These are phyloP conservation scores for Rhytidiadelphus loreus DNA, from an alignment of 225 moss, liverwort and hornwort species.

Conservation along the genomic window DNA sequence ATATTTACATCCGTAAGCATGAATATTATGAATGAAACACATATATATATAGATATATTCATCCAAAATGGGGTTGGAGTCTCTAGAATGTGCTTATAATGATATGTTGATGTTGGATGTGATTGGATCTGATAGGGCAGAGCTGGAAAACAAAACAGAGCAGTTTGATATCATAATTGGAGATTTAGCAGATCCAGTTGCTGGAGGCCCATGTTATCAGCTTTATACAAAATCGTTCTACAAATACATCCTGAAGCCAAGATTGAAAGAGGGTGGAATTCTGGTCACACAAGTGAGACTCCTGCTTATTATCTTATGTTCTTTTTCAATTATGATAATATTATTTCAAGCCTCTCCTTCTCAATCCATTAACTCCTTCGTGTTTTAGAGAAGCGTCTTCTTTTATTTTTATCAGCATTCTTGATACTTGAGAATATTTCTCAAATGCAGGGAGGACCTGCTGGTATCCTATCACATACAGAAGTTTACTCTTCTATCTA, in stretches of 20 bases:
- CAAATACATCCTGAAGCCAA: slow-evolving; percentile 59
- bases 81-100: neutral
- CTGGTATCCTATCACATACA: slow-evolving; percentile 66
- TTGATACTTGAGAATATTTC: neutral
- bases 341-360: neutral
- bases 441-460: slow-evolving; percentile 70
- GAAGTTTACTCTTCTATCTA: slow-evolving; percentile 83
- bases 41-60: neutral
- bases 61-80: neutral
- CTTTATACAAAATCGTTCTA: slow-evolving; percentile 86
- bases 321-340: neutral
- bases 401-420: neutral
- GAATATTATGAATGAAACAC: neutral
- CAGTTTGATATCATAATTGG: slow-evolving; percentile 82
- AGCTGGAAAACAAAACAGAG: slow-evolving; percentile 68
- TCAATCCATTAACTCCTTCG: neutral
- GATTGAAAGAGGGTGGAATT: slow-evolving; percentile 79
- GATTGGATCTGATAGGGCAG: slow-evolving; percentile 40
- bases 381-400: neutral
- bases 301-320: neutral
- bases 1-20: neutral
- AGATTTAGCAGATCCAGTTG: slow-evolving; percentile 87
- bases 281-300: slow-evolving; percentile 72
- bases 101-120: neutral
- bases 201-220: slow-evolving; percentile 82